Evolutionary conservation across 2,329 filamentous ascomycete genomes (phyloP).

Genomic region (Fusarium pilosicola): DNA sequence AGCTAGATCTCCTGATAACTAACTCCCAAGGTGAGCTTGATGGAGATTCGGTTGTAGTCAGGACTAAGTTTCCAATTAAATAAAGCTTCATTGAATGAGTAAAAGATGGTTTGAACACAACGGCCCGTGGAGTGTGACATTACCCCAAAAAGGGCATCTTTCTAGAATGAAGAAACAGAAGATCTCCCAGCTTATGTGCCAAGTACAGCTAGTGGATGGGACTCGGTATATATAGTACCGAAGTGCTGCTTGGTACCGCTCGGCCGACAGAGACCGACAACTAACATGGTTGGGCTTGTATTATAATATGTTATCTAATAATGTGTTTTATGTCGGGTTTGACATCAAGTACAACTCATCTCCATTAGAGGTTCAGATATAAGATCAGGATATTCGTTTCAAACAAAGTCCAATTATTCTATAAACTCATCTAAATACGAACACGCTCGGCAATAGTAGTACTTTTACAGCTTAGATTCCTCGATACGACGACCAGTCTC

Average conservation of each 20-base stretch:
- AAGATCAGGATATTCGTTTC: not conserved
- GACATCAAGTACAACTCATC: not conserved
- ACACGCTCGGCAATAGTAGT: not conserved
- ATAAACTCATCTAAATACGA: not conserved
- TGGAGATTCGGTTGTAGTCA: too few species aligned
- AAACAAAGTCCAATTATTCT: slow-evolving; percentile 6
- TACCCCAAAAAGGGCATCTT: not conserved
- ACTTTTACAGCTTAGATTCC: slow-evolving; percentile 34
- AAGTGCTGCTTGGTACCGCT: not conserved
- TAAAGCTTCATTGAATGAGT: too few species aligned
- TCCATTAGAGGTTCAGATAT: too few species aligned
- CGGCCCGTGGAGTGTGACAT: too few species aligned
- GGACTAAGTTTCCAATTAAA: too few species aligned
- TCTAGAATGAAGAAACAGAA: not conserved
- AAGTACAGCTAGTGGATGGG: not conserved
- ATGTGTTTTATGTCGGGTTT: too few species aligned
- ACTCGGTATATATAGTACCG: not conserved
- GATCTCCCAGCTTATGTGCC: not conserved
- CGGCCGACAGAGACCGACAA: not conserved
- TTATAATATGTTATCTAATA: too few species aligned
- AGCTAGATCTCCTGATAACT: too few species aligned
- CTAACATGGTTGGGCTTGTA: not conserved
- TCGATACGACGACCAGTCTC: slow-evolving; percentile 47
- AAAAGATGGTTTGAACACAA: too few species aligned
- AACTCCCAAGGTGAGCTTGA: too few species aligned